A percentile compares a stretch with the other conserved stretches of the same genome.
These are phyloP conservation scores for Coniochaeta sp. DNA, from an alignment of 2,329 filamentous ascomycete genomes.

Conservation along the genomic window DNA sequence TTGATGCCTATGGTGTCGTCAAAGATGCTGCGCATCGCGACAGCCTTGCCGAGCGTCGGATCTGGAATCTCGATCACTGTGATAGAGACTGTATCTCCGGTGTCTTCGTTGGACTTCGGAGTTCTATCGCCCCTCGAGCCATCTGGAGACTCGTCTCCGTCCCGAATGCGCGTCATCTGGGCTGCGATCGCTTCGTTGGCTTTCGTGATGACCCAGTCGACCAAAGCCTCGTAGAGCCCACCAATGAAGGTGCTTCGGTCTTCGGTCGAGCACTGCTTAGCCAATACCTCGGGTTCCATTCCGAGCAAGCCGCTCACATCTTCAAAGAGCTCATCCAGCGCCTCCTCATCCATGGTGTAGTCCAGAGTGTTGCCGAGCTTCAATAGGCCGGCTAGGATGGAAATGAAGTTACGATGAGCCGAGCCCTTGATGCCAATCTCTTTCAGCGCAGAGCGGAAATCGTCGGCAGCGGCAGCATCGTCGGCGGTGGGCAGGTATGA, in stretches of 20 bases:
- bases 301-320: constrained; percentile 84
- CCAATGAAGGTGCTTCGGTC: constrained; percentile 78
- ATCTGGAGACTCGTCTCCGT: constrained; percentile 61
- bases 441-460: constrained; percentile 81
- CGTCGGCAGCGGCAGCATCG: constrained; percentile 85
- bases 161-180: constrained; percentile 62
- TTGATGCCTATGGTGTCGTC: constrained; percentile 93
- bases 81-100: constrained; percentile 78
- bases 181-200: constrained; percentile 78
- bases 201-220: constrained; percentile 88
- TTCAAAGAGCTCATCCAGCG: constrained; percentile 78
- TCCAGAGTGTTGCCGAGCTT: constrained; percentile 89
- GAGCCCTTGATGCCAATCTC: constrained; percentile 90
- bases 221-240: constrained; percentile 85
- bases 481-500: constrained; percentile 88
- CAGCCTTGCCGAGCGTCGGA: constrained; percentile 72
- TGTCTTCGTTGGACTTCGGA: constrained; percentile 62
- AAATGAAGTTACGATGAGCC: constrained; percentile 74
- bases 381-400: constrained; percentile 74
- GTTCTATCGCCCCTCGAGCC: constrained; percentile 51
- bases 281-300: constrained; percentile 75
- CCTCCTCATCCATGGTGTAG: constrained; percentile 76
- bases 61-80: constrained; percentile 82
- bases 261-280: constrained; percentile 71
- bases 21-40: constrained; percentile 86